These are phyloP conservation scores for Pseudotsuga menziesii DNA, from an alignment of 75 land plant species.

Conservation along the genomic window DNA sequence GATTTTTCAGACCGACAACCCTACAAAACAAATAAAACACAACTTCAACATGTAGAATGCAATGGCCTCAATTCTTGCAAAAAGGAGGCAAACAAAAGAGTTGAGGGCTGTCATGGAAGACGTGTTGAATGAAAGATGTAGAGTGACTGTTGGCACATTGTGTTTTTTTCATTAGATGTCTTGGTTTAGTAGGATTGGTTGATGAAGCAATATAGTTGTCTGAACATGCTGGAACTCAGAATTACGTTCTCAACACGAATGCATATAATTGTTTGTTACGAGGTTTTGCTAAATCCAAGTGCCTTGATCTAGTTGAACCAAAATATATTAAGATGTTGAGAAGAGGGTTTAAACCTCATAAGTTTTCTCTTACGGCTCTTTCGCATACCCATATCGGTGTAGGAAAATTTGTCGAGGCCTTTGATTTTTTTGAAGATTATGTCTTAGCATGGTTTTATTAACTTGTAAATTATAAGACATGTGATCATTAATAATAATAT, in stretches of 20 bases:
- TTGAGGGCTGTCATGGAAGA: constrained; percentile 26
- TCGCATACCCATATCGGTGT: no score
- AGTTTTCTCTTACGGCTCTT: no score
- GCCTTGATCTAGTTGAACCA: constrained; percentile 26
- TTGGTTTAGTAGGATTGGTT: constrained; percentile 33
- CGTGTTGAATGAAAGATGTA: constrained; percentile 21
- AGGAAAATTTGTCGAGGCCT: no score
- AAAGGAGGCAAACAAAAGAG: constrained; percentile 21
- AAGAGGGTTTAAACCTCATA: no score
- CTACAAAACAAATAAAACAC: constrained; percentile 31
- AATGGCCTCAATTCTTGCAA: constrained; percentile 45
- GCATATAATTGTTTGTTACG: constrained; percentile 56
- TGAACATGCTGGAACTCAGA: constrained; percentile 24
- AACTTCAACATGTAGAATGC: constrained; percentile 42
- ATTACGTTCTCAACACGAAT: constrained; percentile 37
- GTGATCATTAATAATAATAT: no score
- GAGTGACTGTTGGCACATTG: constrained; percentile 44
- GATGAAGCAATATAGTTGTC: constrained; percentile 35
- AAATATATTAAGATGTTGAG: constrained; percentile 45
- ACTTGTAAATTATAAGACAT: no score
- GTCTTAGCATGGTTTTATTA: no score
- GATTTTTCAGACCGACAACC: constrained; percentile 47
- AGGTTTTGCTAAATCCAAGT: constrained; percentile 23
- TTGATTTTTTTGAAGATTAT: no score
- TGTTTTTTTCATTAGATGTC: constrained; percentile 54